phyloP scores from a whole-genome alignment of 1,284 basidiomycete genomes.

The Neotropicomus parvogracilis region DNA sequence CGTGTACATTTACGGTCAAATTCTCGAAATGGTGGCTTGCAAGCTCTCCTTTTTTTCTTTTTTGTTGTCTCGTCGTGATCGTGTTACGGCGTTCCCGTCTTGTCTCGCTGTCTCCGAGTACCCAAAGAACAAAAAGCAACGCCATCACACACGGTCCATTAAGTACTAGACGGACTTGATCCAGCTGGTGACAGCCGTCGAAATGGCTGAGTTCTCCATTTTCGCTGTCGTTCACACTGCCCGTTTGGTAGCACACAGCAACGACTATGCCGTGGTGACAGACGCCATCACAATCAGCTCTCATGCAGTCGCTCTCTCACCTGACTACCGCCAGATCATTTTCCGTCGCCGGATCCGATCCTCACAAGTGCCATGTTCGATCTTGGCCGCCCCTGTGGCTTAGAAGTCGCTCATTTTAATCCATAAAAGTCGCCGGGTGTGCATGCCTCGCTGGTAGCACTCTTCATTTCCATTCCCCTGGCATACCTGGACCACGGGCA shows the following conservation, averaged over 20 bases:
- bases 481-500: constrained; percentile 24
- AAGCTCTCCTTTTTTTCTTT: not conserved
- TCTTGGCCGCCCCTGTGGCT: constrained; percentile 32
- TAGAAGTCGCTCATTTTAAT: constrained; percentile 12
- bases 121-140: constrained; percentile 13
- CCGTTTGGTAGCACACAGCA: constrained; percentile 19
- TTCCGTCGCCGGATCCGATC: constrained; percentile 10
- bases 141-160: constrained; percentile 5
- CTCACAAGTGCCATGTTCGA: constrained; percentile 9
- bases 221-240: constrained; percentile 16
- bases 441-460: constrained; percentile 4
- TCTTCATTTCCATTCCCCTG: constrained; percentile 12
- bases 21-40: not conserved
- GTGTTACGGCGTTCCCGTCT: constrained; percentile 8
- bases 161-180: constrained; percentile 4
- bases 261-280: constrained; percentile 7
- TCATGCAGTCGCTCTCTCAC: constrained; percentile 13
- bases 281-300: constrained; percentile 2
- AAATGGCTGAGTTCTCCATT: constrained; percentile 24
- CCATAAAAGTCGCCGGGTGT: constrained; percentile 31
- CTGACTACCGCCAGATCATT: constrained; percentile 7
- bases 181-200: constrained; percentile 18
- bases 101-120: not conserved
- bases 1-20: too few species aligned
- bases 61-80: constrained; percentile 1